A percentile compares a stretch with the other conserved stretches of the same genome.
These are phyloP conservation scores for Mimosa bimucronata DNA, from an alignment of 306 rosid species.

Conservation along the genomic window DNA sequence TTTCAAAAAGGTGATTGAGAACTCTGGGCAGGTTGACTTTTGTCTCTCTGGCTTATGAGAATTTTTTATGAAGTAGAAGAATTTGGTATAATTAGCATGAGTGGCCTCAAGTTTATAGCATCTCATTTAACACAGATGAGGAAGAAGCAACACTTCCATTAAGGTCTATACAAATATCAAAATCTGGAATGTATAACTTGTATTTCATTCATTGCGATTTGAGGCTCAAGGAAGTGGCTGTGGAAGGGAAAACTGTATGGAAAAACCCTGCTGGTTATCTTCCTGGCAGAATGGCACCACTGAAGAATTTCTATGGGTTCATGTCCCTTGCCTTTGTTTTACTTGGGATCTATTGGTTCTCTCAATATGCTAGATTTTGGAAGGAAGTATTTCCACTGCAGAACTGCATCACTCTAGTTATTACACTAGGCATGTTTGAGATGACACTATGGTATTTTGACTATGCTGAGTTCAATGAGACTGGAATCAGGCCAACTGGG, in stretches of 20 bases:
- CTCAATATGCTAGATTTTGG: conserved; percentile 89
- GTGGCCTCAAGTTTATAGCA: conserved; percentile 84
- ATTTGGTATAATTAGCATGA: conserved; percentile 7
- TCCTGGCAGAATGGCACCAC: conserved; percentile 99
- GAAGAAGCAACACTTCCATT: conserved; percentile 57
- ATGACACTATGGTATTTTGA: conserved; percentile 95
- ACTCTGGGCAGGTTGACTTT: neutral
- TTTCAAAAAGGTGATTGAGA: neutral
- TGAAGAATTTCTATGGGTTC: conserved; percentile 80
- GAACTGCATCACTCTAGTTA: conserved; percentile 89
- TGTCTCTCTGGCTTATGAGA: neutral
- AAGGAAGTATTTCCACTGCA: conserved; percentile 86
- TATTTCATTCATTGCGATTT: conserved; percentile 93
- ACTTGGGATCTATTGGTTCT: conserved; percentile 93
- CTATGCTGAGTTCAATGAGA: conserved; percentile 87
- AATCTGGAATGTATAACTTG: conserved; percentile 96
- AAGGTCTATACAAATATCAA: conserved; percentile 63
- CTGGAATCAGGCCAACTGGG: conserved; percentile 91
- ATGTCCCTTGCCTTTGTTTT: conserved; percentile 89
- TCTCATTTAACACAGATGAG: conserved; percentile 61
- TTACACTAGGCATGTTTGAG: conserved; percentile 95
- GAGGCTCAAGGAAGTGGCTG: conserved; percentile 68
- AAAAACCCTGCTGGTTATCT: conserved; percentile 88
- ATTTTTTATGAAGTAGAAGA: neutral
- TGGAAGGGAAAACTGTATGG: conserved; percentile 93